These are phyloP conservation scores for Neurospora sp. DNA, from an alignment of 495 filamentous ascomycete species.

Conservation along the genomic window DNA sequence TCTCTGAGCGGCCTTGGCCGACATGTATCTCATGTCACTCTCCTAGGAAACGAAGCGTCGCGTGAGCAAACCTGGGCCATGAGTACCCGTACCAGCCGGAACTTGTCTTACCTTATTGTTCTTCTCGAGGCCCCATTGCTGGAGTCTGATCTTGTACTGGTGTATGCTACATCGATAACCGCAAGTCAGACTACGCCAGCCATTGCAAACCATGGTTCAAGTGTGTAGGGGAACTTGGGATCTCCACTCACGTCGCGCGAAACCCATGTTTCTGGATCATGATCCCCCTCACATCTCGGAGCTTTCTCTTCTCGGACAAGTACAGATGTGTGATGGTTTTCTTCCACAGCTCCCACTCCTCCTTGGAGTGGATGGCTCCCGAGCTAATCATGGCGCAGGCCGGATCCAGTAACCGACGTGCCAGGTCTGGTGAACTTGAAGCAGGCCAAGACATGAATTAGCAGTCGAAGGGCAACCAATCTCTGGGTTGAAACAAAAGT, in stretches of 20 bases:
- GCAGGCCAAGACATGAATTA: not conserved
- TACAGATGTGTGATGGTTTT: not conserved
- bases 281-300: not conserved
- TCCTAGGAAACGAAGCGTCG: not conserved
- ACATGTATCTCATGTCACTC: not conserved
- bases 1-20: not conserved
- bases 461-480: not conserved
- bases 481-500: not conserved
- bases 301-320: not conserved
- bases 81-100: not conserved
- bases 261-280: not conserved
- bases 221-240: not conserved
- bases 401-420: not conserved
- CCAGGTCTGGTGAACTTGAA: not conserved
- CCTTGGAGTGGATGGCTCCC: not conserved
- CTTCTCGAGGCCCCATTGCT: not conserved
- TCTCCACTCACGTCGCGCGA: not conserved
- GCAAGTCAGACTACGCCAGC: not conserved
- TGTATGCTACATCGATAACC: not conserved
- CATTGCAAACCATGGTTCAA: not conserved
- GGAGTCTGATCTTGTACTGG: not conserved
- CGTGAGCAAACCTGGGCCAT: not conserved
- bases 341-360: not conserved
- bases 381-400: not conserved
- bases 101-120: not conserved